phyloP scores from a whole-genome alignment of 1,284 basidiomycete species.

The Moesziomyces antarcticus region DNA sequence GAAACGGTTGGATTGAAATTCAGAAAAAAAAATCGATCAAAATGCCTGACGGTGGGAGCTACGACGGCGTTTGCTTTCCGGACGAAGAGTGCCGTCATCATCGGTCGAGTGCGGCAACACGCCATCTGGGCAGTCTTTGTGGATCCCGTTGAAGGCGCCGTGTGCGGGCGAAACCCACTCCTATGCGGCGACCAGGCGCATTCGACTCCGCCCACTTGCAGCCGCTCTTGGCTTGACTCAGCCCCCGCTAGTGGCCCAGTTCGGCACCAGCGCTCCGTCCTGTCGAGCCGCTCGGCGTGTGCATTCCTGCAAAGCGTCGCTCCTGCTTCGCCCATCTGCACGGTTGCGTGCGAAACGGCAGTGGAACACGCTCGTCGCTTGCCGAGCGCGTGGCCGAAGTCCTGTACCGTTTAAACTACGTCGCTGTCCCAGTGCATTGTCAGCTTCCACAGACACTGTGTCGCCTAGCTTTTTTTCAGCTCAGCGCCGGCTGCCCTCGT shows the following conservation, averaged over 20 bases:
- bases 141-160: neutral
- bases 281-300: neutral
- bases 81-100: neutral
- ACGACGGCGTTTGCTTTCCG: neutral
- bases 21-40: neutral
- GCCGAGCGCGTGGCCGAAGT: conserved; percentile 17
- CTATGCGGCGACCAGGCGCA: neutral
- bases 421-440: neutral
- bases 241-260: neutral
- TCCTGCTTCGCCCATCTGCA: neutral
- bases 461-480: neutral
- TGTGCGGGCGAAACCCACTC: neutral
- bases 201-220: neutral
- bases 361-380: conserved; percentile 1
- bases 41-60: neutral
- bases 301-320: neutral
- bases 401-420: conserved; percentile 3
- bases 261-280: neutral
- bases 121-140: neutral
- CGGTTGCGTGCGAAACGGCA: neutral
- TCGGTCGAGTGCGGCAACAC: neutral
- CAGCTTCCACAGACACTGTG: neutral
- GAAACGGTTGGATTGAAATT: neutral
- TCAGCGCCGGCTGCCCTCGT: neutral
- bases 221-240: neutral